A percentile compares a stretch with the other conserved stretches of the same genome.
Conservation (phyloP, 176 grass and related monocot species). For the Elaeis guineensis region DNA sequence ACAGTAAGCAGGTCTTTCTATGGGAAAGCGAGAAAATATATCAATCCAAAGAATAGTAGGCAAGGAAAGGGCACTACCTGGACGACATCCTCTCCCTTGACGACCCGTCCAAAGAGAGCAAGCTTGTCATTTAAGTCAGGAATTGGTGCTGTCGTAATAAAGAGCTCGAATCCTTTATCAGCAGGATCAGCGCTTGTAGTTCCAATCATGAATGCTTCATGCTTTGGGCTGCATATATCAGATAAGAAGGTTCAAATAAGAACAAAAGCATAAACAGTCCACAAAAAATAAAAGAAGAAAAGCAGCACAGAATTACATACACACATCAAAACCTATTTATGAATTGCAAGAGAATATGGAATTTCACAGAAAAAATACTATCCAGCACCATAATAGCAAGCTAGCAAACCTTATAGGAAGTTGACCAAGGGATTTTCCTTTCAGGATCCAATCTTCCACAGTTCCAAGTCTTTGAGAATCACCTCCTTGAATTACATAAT, state of each 20-base stretch:
- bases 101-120: constrained; percentile 75
- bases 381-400: constrained; percentile 1
- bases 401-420: constrained; percentile 56
- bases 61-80: constrained; percentile 48
- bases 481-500: constrained; percentile 93
- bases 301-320: too few species aligned
- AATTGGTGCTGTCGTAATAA: constrained; percentile 95
- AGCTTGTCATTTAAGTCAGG: constrained; percentile 86
- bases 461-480: constrained; percentile 53
- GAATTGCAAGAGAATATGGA: too few species aligned
- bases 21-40: background rate
- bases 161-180: constrained; percentile 86
- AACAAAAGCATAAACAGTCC: background rate
- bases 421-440: constrained; percentile 67
- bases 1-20: too few species aligned
- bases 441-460: constrained; percentile 84
- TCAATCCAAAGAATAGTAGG: background rate
- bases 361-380: too few species aligned
- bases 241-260: too few species aligned
- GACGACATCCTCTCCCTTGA: constrained; percentile 82
- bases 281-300: background rate
- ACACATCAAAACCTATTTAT: too few species aligned
- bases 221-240: constrained; percentile 61
- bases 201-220: constrained; percentile 88
- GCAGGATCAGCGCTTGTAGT: constrained; percentile 51